Evolutionary conservation across 2,329 filamentous ascomycete genomes (phyloP).

Genomic region (Aspergillus calidoustus): DNA sequence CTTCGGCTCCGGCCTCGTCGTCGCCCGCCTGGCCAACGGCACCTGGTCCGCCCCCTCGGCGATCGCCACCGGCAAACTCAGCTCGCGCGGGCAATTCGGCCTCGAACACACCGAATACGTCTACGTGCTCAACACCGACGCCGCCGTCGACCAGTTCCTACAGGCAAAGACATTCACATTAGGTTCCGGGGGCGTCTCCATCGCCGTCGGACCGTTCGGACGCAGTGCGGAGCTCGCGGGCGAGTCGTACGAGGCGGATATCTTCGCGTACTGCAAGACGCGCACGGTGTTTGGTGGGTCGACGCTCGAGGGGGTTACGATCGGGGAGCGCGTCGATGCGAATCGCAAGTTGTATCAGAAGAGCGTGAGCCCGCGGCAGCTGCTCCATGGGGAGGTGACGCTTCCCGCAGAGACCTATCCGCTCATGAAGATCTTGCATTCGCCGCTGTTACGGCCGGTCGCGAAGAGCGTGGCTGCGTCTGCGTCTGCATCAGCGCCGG

Average conservation of each 20-base stretch:
- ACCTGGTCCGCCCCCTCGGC: conserved; percentile 54
- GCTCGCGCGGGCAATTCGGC: conserved; percentile 51
- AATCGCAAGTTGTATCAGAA: conserved; percentile 92
- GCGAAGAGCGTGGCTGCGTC: not conserved
- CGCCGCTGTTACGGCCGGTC: conserved; percentile 46
- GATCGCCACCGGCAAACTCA: conserved; percentile 48
- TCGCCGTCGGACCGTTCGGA: conserved; percentile 91
- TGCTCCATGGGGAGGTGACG: conserved; percentile 75
- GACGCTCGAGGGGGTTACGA: conserved; percentile 82
- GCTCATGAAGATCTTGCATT: conserved; percentile 82
- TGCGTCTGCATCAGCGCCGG: too few relatives aligned
- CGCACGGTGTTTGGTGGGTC: conserved; percentile 94
- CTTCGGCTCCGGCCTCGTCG: conserved; percentile 53
- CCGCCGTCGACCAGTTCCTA: conserved; percentile 86
- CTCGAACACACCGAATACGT: conserved; percentile 70
- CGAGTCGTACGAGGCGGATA: conserved; percentile 82
- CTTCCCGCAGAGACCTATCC: conserved; percentile 80
- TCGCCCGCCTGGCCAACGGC: conserved; percentile 50
- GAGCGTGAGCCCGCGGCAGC: conserved; percentile 76
- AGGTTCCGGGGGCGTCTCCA: conserved; percentile 92
- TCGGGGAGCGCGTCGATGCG: conserved; percentile 89
- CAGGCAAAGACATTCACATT: conserved; percentile 86
- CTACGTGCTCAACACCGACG: conserved; percentile 89
- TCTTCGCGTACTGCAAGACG: conserved; percentile 96
- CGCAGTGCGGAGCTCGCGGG: conserved; percentile 92